These are phyloP conservation scores for Polygonum aviculare DNA, from an alignment of 148 eudicot species.

Conservation along the genomic window DNA sequence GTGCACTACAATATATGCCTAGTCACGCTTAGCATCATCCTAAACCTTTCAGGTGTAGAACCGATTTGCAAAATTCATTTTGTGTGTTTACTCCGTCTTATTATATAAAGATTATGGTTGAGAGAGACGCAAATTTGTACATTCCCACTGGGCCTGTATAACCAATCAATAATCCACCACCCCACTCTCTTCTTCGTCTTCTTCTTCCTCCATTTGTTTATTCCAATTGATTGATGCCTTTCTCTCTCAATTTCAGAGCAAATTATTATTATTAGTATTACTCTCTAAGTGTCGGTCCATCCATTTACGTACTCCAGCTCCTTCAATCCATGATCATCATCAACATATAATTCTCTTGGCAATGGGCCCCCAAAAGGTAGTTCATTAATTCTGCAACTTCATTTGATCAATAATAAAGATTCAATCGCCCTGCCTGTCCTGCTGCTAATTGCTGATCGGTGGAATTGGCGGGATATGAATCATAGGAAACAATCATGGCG, in stretches of 20 bases:
- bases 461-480: no score
- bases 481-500: conserved; percentile 53
- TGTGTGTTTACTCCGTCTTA: not conserved
- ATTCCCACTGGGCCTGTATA: not conserved
- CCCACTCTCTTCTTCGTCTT: not conserved
- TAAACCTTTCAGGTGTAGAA: not conserved
- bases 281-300: not conserved
- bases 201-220: not conserved
- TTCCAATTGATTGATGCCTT: not conserved
- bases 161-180: not conserved
- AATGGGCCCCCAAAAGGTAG: conserved; percentile 8
- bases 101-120: not conserved
- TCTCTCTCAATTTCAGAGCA: not conserved
- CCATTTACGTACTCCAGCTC: not conserved
- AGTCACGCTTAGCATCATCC: not conserved
- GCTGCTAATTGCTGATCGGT: no score
- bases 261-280: no score
- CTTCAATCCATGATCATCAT: not conserved
- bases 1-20: not conserved
- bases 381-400: not conserved
- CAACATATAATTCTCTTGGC: not conserved
- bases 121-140: not conserved
- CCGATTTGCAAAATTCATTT: not conserved
- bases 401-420: not conserved
- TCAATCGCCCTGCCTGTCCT: not conserved